Base-by-base conservation (phyloP, 2,329 filamentous ascomycete genomes). In the Stemphylium lycopersici region DNA sequence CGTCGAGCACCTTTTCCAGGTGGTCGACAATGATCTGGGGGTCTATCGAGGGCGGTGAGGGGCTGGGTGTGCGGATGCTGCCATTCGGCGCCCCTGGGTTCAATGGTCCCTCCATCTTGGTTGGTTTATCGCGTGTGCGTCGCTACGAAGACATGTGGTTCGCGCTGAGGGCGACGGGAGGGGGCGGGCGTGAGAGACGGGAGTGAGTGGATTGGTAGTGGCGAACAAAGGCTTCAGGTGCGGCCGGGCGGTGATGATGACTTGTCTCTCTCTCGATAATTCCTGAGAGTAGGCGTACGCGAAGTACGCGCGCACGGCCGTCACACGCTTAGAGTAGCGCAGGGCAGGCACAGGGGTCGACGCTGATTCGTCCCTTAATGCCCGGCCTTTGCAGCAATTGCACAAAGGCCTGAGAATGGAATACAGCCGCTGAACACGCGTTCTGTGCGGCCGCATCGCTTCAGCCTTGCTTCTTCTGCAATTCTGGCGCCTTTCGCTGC, bases 1-100 rank as follows among this genome's bases (percentile, higher is more conserved):
- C 76, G 56, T 79, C 73, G 40, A 82, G 75, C 18, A 82, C 74
- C 57, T 74, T 79, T 56, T 73, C 70, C 56, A 83, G 72, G 63
- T 83, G 79, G 63, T 78, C 74, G 65, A 82, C 74, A 62, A 83
- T 75, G 44, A 76, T 61, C 63, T 80, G 75, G 42, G 80, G 75
- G 56, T 81, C 79, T 63, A 81, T 74, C 42, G 73, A 64, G 47
- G 73, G 71, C 52, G 72, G 72, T 42, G 73, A 68, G 55, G 72
- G 70, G 56, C 70, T 74, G 34, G 69, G 69, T 39, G 71, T 68
- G 48, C 68, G 72, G 52, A 70, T 67, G 57, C 65, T 70, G 67
- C 73, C 74, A 63, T 77, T 77, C 63, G 70, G 58, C 60, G 70
- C 71, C 68, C 71, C 72, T 69, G 72, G 72, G 59, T 70, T 65